These are phyloP conservation scores for Coniochaeta sp. DNA, from an alignment of 2,329 filamentous ascomycete species.

Conservation along the genomic window DNA sequence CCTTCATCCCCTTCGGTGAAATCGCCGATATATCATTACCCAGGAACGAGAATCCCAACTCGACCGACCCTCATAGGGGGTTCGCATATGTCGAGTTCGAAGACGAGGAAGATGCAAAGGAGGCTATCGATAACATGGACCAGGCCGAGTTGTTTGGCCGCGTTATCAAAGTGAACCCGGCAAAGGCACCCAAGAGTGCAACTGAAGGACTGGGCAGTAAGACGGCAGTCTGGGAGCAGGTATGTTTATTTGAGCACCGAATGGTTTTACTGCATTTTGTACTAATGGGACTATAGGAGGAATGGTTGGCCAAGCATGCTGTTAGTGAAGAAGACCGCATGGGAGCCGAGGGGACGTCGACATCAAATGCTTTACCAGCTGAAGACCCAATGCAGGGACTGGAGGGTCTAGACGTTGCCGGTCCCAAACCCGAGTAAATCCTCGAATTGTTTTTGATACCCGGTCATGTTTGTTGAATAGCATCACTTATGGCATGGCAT, in stretches of 20 bases:
- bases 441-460: conserved; percentile 16
- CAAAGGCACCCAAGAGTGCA: conserved; percentile 84
- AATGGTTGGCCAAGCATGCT: conserved; percentile 84
- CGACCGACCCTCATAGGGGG: conserved; percentile 74
- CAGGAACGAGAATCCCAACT: conserved; percentile 75
- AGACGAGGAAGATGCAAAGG: conserved; percentile 73
- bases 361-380: conserved; percentile 43
- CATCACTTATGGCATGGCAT: neutral
- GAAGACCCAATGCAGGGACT: conserved; percentile 94
- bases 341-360: conserved; percentile 46
- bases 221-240: conserved; percentile 96
- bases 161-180: conserved; percentile 84
- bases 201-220: conserved; percentile 87
- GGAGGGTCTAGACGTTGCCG: conserved; percentile 88
- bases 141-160: conserved; percentile 91
- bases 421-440: conserved; percentile 65
- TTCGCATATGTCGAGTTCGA: conserved; percentile 98
- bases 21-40: conserved; percentile 87
- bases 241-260: no score
- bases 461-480: neutral
- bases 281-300: conserved; percentile 56
- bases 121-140: conserved; percentile 99
- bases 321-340: conserved; percentile 72
- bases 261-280: conserved; percentile 3
- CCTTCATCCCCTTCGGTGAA: conserved; percentile 95